phyloP scores from a whole-genome alignment of 116 monocot species.

The Papilionanthe hybrid region DNA sequence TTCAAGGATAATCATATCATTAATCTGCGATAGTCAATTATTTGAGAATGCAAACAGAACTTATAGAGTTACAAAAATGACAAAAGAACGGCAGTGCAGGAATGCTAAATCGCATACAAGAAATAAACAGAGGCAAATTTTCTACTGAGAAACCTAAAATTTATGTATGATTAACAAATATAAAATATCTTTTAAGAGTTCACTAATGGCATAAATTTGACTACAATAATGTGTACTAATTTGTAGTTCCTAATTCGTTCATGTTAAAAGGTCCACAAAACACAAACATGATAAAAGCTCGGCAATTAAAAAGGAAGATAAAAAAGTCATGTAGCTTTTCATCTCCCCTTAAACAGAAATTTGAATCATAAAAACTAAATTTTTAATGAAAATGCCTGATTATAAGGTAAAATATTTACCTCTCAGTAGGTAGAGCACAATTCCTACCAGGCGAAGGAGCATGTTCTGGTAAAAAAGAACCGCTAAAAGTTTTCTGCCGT shows the following conservation, averaged over 20 bases:
- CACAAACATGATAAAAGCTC: not conserved
- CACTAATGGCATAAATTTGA: not conserved
- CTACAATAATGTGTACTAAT: not conserved
- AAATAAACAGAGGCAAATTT: not conserved
- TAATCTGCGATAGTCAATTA: not conserved
- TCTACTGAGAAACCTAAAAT: not conserved
- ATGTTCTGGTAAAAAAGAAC: conserved; percentile 65
- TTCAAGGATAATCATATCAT: not conserved
- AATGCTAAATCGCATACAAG: not conserved
- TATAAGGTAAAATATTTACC: conserved; percentile 28
- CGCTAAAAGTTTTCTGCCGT: conserved; percentile 49
- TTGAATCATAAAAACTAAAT: conserved; percentile 1
- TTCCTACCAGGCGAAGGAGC: conserved; percentile 33
- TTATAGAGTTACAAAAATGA: not conserved
- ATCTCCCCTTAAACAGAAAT: not conserved
- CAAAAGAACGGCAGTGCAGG: not conserved
- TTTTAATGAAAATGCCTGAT: not conserved
- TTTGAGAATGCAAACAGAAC: not conserved
- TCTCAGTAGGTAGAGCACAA: conserved; percentile 28
- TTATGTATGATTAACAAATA: conserved; percentile 1
- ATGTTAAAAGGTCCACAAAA: not conserved
- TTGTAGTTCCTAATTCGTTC: not conserved
- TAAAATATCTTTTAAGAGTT: not conserved
- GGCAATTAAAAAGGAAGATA: not conserved
- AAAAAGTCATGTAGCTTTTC: not conserved